Conservation (phyloP, 2,329 filamentous ascomycete species). For the Raffaelea deltoideospora region DNA sequence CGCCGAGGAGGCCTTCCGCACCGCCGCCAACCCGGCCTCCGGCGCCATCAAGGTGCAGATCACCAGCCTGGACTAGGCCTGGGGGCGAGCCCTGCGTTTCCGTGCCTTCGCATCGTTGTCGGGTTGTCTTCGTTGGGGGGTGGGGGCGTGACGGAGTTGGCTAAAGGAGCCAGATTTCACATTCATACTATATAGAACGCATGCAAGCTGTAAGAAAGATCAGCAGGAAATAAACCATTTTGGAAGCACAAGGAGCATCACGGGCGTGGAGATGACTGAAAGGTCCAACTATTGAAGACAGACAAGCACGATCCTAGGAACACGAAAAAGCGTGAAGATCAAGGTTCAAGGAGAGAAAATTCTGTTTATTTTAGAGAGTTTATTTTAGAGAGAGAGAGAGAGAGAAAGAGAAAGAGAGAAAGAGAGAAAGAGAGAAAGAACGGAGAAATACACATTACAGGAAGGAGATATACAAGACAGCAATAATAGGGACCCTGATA, state of each 20-base stretch:
- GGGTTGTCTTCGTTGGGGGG: no score
- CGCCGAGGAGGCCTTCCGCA: conserved; percentile 78
- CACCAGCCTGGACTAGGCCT: conserved; percentile 45
- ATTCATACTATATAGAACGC: no score
- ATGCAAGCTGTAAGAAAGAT: neutral
- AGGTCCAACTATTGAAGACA: neutral
- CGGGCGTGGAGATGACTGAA: no score
- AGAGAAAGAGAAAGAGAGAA: neutral
- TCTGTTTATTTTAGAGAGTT: no score
- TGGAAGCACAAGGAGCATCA: neutral
- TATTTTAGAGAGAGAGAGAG: no score
- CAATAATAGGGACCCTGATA: no score
- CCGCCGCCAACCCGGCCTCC: conserved; percentile 72
- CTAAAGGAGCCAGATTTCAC: neutral
- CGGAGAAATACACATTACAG: neutral
- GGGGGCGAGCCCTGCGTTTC: neutral
- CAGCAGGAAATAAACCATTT: neutral
- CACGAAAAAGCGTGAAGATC: neutral
- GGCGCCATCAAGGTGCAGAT: conserved; percentile 98
- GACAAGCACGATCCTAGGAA: neutral
- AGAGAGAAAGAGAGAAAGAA: neutral
- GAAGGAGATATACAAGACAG: neutral
- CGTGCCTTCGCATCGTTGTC: no score
- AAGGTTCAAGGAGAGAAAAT: neutral
- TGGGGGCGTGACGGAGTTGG: neutral